Conservation (phyloP, 345 rosid species). For the Lepidium sativum region DNA sequence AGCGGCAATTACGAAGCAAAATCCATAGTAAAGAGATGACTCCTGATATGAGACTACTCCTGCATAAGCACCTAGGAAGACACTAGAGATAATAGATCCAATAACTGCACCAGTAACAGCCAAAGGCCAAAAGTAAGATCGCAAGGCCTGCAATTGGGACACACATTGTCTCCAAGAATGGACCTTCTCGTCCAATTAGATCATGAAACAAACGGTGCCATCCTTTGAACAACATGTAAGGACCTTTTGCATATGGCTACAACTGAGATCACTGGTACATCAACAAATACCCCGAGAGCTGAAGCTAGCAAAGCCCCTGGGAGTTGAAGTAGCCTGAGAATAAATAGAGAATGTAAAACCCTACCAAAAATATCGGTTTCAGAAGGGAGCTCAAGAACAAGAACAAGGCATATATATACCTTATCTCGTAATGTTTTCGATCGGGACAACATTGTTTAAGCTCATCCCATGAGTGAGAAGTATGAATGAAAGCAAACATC, state of each 20-base stretch:
- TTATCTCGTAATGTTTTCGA: constrained; percentile 71
- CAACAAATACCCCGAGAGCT: constrained; percentile 56
- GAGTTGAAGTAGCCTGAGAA: constrained; percentile 57
- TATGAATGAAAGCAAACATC: constrained; percentile 80
- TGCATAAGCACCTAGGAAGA: constrained; percentile 82
- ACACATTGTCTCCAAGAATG: constrained; percentile 94
- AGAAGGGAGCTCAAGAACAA: not conserved
- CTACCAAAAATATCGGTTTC: not conserved
- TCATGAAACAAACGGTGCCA: constrained; percentile 93
- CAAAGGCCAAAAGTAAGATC: constrained; percentile 92
- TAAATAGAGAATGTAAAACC: not conserved
- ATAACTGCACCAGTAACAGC: constrained; percentile 85
- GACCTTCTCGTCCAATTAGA: constrained; percentile 96
- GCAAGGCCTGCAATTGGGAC: constrained; percentile 97
- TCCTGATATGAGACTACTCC: constrained; percentile 76
- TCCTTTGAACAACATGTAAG: constrained; percentile 88
- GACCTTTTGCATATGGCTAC: constrained; percentile 76
- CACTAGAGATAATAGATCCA: constrained; percentile 65
- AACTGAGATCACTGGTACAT: constrained; percentile 61
- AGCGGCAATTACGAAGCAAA: constrained; percentile 68
- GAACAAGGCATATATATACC: constrained; percentile 32
- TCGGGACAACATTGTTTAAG: constrained; percentile 39
- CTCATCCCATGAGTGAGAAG: constrained; percentile 68
- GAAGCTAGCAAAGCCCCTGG: constrained; percentile 60
- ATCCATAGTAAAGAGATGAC: constrained; percentile 84